Percentiles rank a stretch among this genome's conserved stretches.
phyloP scores from a whole-genome alignment of 2,329 filamentous ascomycete species.

The Sclerotinia trifoliorum region DNA sequence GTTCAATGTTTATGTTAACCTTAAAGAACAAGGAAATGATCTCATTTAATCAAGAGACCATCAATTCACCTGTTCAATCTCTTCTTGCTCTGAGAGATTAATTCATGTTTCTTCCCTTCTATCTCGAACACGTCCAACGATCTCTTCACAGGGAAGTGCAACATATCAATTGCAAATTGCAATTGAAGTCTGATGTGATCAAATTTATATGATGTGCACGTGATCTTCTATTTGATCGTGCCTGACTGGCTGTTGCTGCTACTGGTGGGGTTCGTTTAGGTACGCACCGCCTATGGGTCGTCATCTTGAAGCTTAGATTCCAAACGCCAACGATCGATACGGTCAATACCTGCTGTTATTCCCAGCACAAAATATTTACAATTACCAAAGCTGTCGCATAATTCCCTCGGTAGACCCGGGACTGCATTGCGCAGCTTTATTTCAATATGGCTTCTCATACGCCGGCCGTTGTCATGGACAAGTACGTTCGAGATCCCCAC shows the following conservation, averaged over 20 bases:
- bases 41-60: not conserved
- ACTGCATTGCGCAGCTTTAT: conserved; percentile 33
- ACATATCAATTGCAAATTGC: not conserved
- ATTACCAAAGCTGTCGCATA: conserved; percentile 36
- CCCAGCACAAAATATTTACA: conserved; percentile 12
- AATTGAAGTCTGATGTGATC: conserved; percentile 1
- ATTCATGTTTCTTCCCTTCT: not conserved
- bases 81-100: not conserved
- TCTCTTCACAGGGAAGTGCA: not conserved
- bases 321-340: conserved; percentile 18
- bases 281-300: conserved; percentile 26
- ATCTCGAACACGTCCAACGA: not conserved
- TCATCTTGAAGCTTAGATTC: conserved; percentile 28
- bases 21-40: not conserved
- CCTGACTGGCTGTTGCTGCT: conserved; percentile 12
- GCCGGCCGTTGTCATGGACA: conserved; percentile 99
- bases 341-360: conserved; percentile 12
- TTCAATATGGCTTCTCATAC: conserved; percentile 91
- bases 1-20: not conserved
- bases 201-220: not conserved
- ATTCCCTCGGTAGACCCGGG: conserved; percentile 31
- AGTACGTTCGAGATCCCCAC: conserved; percentile 63
- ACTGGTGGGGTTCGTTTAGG: conserved; percentile 24
- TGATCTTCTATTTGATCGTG: not conserved
- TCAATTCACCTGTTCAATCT: not conserved